A percentile compares a stretch with the other conserved stretches of the same genome.
Conservation (phyloP, 306 rosid species). For the Lathyrus aphaca region DNA sequence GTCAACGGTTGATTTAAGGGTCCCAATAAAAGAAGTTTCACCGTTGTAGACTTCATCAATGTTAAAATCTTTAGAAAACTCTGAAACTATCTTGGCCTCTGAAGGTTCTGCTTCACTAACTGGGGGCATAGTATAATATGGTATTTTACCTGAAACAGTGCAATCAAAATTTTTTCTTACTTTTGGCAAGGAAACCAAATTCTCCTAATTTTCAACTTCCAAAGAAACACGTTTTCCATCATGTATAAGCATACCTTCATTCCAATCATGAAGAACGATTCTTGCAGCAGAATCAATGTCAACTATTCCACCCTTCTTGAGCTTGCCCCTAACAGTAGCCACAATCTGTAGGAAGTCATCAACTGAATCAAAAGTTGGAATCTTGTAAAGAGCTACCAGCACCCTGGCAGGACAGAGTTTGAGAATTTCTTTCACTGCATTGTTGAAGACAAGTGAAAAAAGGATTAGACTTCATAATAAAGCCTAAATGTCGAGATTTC, state of each 20-base stretch:
- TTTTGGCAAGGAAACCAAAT: background rate
- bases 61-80: conserved; percentile 74
- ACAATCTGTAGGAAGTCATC: conserved; percentile 87
- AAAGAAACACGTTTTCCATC: conserved; percentile 12
- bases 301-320: conserved; percentile 85
- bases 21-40: conserved; percentile 86
- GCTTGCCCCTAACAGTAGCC: conserved; percentile 89
- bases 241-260: conserved; percentile 67
- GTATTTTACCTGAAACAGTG: conserved; percentile 79
- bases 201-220: conserved; percentile 21
- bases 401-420: conserved; percentile 73
- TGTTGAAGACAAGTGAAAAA: conserved; percentile 8
- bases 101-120: conserved; percentile 68
- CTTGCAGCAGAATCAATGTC: conserved; percentile 84
- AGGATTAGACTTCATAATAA: conserved; percentile 5
- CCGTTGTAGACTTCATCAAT: conserved; percentile 73
- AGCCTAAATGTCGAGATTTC: background rate
- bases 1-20: conserved; percentile 78
- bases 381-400: conserved; percentile 74
- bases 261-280: conserved; percentile 95
- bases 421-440: conserved; percentile 91
- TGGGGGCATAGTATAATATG: conserved; percentile 89
- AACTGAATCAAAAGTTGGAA: conserved; percentile 78
- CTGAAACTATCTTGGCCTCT: conserved; percentile 69
- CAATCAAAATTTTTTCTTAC: conserved; percentile 8